Percentiles rank a stretch among this genome's conserved stretches.
Evolutionary conservation across 768 basidiomycete species (phyloP).

Genomic region (Tylopilus rubrobrunneus): DNA sequence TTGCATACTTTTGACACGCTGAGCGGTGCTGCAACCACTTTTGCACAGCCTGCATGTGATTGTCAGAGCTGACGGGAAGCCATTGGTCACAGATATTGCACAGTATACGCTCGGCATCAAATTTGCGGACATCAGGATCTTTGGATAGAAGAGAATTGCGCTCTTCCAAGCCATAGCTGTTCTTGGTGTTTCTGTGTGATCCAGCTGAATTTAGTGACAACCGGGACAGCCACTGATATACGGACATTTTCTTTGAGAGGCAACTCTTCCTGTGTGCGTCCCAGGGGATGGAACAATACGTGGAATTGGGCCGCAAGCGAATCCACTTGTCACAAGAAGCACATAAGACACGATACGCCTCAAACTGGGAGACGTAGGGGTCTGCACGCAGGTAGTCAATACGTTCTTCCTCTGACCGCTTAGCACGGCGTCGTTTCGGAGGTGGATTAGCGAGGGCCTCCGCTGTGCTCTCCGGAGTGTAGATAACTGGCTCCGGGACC

Average conservation of each 20-base stretch:
- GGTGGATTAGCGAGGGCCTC: slow-evolving; percentile 45
- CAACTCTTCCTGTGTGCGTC: slow-evolving; percentile 83
- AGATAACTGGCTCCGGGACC: slow-evolving; percentile 37
- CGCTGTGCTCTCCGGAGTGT: slow-evolving; percentile 40
- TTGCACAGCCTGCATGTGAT: slow-evolving; percentile 58
- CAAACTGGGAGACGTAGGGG: slow-evolving; percentile 76
- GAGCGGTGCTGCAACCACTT: slow-evolving; percentile 63
- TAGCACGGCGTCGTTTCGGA: slow-evolving; percentile 65
- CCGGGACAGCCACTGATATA: slow-evolving; percentile 5
- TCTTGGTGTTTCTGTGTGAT: slow-evolving; percentile 37
- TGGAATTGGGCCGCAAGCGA: slow-evolving; percentile 78
- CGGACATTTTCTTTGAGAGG: slow-evolving; percentile 72
- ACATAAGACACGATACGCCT: slow-evolving; percentile 76
- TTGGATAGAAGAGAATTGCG: slow-evolving; percentile 54
- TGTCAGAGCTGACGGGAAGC: slow-evolving; percentile 58
- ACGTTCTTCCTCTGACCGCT: slow-evolving; percentile 73
- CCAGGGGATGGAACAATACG: slow-evolving; percentile 87
- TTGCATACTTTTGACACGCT: slow-evolving; percentile 42
- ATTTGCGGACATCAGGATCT: slow-evolving; percentile 71
- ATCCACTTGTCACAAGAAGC: slow-evolving; percentile 85
- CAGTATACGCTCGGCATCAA: slow-evolving; percentile 67
- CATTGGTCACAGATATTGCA: slow-evolving; percentile 68
- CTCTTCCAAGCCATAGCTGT: slow-evolving; percentile 57
- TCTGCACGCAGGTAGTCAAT: slow-evolving; percentile 66
- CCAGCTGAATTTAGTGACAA: slow-evolving; percentile 6